These are phyloP conservation scores for Trichothecium roseum DNA, from an alignment of 2,329 filamentous ascomycete species.

Conservation along the genomic window DNA sequence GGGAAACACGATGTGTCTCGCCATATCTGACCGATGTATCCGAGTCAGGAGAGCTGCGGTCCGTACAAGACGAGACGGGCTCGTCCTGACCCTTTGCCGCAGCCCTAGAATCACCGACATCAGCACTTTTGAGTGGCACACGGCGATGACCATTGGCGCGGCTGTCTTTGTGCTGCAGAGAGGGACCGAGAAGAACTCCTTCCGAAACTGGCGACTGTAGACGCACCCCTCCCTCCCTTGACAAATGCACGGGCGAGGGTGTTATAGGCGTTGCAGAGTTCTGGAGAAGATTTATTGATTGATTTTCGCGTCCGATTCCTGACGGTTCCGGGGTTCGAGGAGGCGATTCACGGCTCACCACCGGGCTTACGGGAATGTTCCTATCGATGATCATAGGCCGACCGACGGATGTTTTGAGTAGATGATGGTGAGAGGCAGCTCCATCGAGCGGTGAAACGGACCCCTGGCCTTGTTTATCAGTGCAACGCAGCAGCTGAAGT, in stretches of 20 bases:
- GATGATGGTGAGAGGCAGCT: constrained; percentile 9
- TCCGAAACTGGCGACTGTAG: constrained; percentile 3
- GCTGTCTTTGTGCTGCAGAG: constrained; percentile 6
- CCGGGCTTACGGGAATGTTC: constrained; percentile 10
- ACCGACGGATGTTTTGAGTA: constrained; percentile 13
- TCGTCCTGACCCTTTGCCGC: constrained; percentile 1
- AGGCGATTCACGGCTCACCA: constrained; percentile 7
- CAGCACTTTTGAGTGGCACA: constrained; percentile 9
- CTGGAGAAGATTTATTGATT: too few relatives aligned
- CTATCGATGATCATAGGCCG: constrained; percentile 10
- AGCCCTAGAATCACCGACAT: constrained; percentile 11
- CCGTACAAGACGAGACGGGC: constrained; percentile 2
- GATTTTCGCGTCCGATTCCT: constrained; percentile 5
- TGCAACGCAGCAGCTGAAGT: constrained; percentile 10
- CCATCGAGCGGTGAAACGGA: not conserved
- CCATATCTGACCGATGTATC: constrained; percentile 7
- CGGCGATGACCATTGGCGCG: constrained; percentile 8
- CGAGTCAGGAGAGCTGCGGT: constrained; percentile 9
- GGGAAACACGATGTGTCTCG: constrained; percentile 9
- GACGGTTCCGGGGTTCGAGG: not conserved
- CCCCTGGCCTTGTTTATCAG: constrained; percentile 1
- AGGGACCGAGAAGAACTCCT: constrained; percentile 6
- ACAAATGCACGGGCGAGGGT: not conserved
- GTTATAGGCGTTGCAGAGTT: not conserved
- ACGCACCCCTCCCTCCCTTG: not conserved